These are phyloP conservation scores for Phytophthora tubulina DNA, from an alignment of 352 stramenopile species.

Conservation along the genomic window DNA sequence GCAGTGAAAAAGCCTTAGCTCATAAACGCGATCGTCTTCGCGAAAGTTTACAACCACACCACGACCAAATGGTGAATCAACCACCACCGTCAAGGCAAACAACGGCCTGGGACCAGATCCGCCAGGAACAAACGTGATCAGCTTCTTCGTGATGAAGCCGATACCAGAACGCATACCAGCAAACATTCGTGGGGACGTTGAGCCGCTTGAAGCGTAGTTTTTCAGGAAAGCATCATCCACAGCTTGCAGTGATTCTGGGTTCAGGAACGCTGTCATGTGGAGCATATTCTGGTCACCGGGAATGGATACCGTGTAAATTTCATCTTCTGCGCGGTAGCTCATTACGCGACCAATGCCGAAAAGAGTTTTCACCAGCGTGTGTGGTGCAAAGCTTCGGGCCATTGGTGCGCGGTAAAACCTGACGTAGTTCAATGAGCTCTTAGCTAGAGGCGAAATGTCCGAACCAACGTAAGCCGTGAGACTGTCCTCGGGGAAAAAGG, in stretches of 20 bases:
- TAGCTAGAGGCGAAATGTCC: conserved; percentile 51
- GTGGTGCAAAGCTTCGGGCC: conserved; percentile 47
- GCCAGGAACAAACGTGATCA: conserved; percentile 76
- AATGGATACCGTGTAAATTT: conserved; percentile 76
- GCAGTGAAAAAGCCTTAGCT: conserved; percentile 63
- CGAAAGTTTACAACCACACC: conserved; percentile 77
- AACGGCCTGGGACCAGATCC: conserved; percentile 52
- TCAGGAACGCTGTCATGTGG: conserved; percentile 53
- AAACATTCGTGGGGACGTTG: conserved; percentile 72
- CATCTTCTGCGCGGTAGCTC: conserved; percentile 69
- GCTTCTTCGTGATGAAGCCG: conserved; percentile 83
- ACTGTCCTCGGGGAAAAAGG: conserved; percentile 67
- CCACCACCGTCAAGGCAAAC: conserved; percentile 58
- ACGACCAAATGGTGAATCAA: conserved; percentile 81
- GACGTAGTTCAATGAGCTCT: conserved; percentile 65
- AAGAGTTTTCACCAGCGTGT: conserved; percentile 74
- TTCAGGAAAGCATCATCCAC: conserved; percentile 46
- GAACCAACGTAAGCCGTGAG: conserved; percentile 55
- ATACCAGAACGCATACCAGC: conserved; percentile 76
- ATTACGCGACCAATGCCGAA: conserved; percentile 78
- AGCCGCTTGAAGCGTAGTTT: conserved; percentile 32
- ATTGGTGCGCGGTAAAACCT: conserved; percentile 56
- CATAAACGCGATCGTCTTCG: conserved; percentile 67
- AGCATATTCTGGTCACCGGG: conserved; percentile 49
- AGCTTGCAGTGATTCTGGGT: conserved; percentile 54